These are phyloP conservation scores for Triticum dicoccoides DNA, from an alignment of 176 grass and related monocot species.

Conservation along the genomic window DNA sequence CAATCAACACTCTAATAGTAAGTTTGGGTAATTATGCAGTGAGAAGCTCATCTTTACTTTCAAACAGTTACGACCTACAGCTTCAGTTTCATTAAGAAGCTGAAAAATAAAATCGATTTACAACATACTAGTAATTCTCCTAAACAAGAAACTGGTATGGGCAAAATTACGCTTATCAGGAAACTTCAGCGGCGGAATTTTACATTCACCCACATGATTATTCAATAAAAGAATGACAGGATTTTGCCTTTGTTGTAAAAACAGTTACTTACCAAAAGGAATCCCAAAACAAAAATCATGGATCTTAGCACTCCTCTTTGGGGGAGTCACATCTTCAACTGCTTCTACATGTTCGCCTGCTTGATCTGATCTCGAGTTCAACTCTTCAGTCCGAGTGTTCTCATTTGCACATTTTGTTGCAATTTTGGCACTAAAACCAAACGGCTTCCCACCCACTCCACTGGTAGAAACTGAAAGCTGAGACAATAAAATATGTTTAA, in stretches of 20 bases:
- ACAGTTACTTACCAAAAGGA: slow-evolving; percentile 60
- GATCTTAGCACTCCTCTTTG: slow-evolving; percentile 61
- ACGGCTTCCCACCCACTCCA: neutral
- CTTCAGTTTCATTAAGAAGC: neutral
- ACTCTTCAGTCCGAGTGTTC: slow-evolving; percentile 14
- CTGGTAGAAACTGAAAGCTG: slow-evolving; percentile 39
- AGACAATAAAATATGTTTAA: slow-evolving; percentile 12
- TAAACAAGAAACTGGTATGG: neutral
- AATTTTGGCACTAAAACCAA: slow-evolving; percentile 41
- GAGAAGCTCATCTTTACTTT: neutral
- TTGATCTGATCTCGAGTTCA: slow-evolving; percentile 16
- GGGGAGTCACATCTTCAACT: slow-evolving; percentile 17
- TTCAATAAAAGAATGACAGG: neutral
- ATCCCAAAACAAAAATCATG: slow-evolving; percentile 80
- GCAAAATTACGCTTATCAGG: neutral
- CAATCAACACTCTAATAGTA: neutral
- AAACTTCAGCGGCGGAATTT: neutral
- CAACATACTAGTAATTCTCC: neutral
- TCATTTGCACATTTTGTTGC: slow-evolving; percentile 40
- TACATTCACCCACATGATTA: neutral
- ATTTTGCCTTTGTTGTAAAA: neutral
- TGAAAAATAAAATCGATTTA: neutral
- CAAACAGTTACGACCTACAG: neutral
- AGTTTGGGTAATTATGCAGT: neutral
- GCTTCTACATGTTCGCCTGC: slow-evolving; percentile 7